A percentile compares a stretch with the other conserved stretches of the same genome.
Conservation (phyloP, 192 early-diverging fungal genomes). For the Linnemannia schmuckeri region DNA sequence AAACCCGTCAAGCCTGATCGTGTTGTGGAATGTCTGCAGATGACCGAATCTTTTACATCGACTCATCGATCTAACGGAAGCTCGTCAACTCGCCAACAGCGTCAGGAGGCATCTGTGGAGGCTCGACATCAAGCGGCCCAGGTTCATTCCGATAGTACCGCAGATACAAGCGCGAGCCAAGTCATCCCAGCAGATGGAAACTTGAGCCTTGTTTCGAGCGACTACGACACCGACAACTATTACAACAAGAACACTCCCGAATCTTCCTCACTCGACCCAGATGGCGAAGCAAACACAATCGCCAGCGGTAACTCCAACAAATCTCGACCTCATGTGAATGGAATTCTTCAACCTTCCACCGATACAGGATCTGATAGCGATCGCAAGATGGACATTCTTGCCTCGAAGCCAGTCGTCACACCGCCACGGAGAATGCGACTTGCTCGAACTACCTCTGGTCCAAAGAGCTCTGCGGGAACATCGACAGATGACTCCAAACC, state of each 20-base stretch:
- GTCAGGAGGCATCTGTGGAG: neutral
- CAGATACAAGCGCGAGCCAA: constrained; percentile 1
- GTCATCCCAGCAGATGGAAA: constrained; percentile 22
- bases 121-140: neutral
- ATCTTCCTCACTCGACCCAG: constrained; percentile 1
- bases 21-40: constrained; percentile 49
- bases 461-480: neutral
- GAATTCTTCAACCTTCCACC: neutral
- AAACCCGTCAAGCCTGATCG: constrained; percentile 57
- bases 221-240: constrained; percentile 39
- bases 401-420: neutral
- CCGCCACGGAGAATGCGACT: neutral
- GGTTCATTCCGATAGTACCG: neutral
- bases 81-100: neutral
- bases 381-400: neutral
- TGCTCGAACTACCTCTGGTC: neutral
- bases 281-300: neutral
- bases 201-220: constrained; percentile 19
- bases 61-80: neutral
- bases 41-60: neutral
- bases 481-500: constrained; percentile 1
- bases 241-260: constrained; percentile 47
- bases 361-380: neutral
- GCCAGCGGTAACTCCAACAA: neutral
- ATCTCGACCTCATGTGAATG: neutral